Conservation (phyloP, 495 filamentous ascomycete genomes). For the Aspergillus nidulans region DNA sequence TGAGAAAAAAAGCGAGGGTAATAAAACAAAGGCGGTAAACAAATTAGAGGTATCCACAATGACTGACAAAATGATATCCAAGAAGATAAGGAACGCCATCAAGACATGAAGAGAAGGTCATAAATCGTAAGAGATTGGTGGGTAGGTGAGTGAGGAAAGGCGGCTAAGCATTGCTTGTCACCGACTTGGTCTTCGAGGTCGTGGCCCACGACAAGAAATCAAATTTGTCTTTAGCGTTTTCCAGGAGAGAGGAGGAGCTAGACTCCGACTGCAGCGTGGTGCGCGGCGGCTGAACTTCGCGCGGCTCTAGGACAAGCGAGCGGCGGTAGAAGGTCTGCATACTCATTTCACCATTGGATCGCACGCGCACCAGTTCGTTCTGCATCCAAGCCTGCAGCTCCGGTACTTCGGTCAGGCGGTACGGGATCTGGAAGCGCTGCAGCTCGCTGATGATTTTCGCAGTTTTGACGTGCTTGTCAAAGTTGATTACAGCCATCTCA, state of each 20-base stretch:
- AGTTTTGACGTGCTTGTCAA: conserved; percentile 94
- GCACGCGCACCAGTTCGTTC: conserved; percentile 74
- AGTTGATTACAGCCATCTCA: conserved; percentile 84
- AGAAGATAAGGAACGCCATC: conserved; percentile 6
- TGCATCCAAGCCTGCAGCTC: conserved; percentile 96
- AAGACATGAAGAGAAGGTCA: conserved; percentile 14
- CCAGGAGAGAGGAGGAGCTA: conserved; percentile 41
- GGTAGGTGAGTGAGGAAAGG: background rate
- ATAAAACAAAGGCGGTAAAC: conserved; percentile 4
- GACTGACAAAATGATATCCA: conserved; percentile 3
- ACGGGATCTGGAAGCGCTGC: conserved; percentile 95
- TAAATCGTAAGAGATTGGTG: conserved; percentile 13
- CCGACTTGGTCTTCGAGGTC: conserved; percentile 45
- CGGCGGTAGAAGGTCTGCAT: conserved; percentile 80
- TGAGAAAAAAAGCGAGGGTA: conserved; percentile 5
- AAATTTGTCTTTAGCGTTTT: conserved; percentile 53
- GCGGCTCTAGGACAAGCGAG: conserved; percentile 81
- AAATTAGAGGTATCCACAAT: conserved; percentile 21
- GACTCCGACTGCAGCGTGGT: conserved; percentile 30
- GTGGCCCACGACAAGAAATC: conserved; percentile 55
- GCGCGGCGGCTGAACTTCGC: conserved; percentile 45
- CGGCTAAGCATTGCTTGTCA: conserved; percentile 40
- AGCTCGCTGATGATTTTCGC: conserved; percentile 93
- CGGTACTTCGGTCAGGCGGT: conserved; percentile 75
- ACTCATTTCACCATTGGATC: conserved; percentile 71